Percentiles rank a stretch among this genome's conserved stretches.
Conservation (phyloP, 2,329 filamentous ascomycete species). For the Cordyceps farinosa region DNA sequence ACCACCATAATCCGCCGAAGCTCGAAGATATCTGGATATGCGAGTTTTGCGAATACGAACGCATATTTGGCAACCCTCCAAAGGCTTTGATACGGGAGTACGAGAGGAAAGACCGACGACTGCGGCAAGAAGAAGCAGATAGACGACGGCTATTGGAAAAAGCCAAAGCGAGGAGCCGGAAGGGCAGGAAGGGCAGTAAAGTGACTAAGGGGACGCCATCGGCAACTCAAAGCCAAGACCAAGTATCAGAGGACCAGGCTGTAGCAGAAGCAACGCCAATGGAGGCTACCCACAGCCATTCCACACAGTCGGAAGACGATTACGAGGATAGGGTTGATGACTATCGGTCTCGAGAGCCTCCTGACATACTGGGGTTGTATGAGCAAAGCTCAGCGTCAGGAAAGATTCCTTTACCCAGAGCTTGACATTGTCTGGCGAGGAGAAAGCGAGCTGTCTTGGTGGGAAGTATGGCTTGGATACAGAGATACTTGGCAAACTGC, state of each 20-base stretch:
- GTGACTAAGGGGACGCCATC: slow-evolving; percentile 24
- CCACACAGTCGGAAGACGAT: slow-evolving; percentile 38
- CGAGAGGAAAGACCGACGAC: slow-evolving; percentile 87
- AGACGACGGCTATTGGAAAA: slow-evolving; percentile 82
- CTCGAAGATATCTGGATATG: slow-evolving; percentile 86
- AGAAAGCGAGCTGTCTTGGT: background rate
- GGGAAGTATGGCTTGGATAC: background rate
- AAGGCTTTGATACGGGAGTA: slow-evolving; percentile 84
- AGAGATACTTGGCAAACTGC: too few species aligned
- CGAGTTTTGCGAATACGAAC: slow-evolving; percentile 97
- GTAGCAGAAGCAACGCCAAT: slow-evolving; percentile 21
- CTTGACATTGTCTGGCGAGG: background rate
- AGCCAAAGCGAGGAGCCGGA: slow-evolving; percentile 88
- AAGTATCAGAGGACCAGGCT: slow-evolving; percentile 24
- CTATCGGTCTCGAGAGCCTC: slow-evolving; percentile 24
- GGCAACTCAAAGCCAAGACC: slow-evolving; percentile 24
- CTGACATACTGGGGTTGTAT: slow-evolving; percentile 17
- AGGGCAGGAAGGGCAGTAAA: slow-evolving; percentile 80
- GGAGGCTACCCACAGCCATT: slow-evolving; percentile 32
- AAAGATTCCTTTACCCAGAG: background rate
- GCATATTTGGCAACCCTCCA: slow-evolving; percentile 86
- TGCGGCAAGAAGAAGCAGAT: slow-evolving; percentile 81
- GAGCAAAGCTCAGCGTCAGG: background rate
- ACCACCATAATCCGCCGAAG: slow-evolving; percentile 68
- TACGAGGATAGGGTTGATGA: slow-evolving; percentile 35